Conservation (phyloP, 163 green algal species). For the Prototheca stagnorum region DNA sequence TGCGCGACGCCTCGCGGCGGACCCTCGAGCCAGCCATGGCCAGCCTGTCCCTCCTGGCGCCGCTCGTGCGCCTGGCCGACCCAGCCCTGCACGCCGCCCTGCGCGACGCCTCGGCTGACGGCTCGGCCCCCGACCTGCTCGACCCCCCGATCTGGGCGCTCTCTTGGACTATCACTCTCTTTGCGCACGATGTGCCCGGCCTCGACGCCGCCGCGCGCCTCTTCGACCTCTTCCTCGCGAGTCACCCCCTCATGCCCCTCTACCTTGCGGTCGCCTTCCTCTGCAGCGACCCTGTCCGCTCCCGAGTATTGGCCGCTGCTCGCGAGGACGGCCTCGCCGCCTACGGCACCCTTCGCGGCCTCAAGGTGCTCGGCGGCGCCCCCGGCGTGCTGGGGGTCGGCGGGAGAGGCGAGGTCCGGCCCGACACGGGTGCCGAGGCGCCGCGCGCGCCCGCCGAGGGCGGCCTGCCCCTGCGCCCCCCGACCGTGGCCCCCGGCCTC, state of each 20-base stretch:
- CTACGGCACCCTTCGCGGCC: constrained; percentile 47
- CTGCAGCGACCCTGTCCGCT: background rate
- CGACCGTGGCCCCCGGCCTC: background rate
- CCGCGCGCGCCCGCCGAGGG: no score
- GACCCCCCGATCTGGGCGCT: constrained; percentile 47
- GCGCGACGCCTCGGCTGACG: constrained; percentile 21
- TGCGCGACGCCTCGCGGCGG: constrained; percentile 62
- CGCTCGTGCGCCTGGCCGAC: constrained; percentile 42
- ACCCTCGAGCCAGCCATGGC: constrained; percentile 54
- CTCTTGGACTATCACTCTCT: constrained; percentile 79
- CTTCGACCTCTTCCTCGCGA: constrained; percentile 82
- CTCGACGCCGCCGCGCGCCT: constrained; percentile 37
- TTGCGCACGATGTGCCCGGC: constrained; percentile 52
- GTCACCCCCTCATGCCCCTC: constrained; percentile 78
- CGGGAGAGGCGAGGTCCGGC: no score
- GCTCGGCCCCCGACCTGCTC: no score
- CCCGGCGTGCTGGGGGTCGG: no score
- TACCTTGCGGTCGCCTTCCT: constrained; percentile 67
- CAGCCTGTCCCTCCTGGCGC: constrained; percentile 38
- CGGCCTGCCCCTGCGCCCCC: no score
- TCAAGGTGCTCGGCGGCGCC: constrained; percentile 40
- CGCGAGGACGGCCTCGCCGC: constrained; percentile 37
- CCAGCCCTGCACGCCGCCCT: constrained; percentile 25
- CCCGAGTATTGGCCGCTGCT: constrained; percentile 26
- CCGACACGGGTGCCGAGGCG: no score